Evolutionary conservation across 2,329 filamentous ascomycete species (phyloP).

Genomic region (Beauveria sp.): DNA sequence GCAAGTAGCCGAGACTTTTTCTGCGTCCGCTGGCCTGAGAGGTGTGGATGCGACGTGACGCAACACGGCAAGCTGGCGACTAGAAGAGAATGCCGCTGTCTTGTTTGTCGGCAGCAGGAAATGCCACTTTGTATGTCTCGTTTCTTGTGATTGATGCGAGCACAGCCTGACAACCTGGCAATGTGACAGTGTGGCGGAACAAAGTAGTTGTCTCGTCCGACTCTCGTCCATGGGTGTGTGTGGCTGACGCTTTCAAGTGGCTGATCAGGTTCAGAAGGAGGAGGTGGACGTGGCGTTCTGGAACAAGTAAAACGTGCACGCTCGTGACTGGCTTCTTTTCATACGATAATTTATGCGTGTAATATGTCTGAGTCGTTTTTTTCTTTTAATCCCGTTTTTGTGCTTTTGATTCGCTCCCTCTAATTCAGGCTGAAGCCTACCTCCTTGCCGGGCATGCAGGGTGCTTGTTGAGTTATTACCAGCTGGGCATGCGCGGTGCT

Average conservation of each 20-base stretch:
- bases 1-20: neutral
- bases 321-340: neutral
- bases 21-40: too few species aligned
- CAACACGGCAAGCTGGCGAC: neutral
- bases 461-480: too few species aligned
- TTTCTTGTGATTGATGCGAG: too few species aligned
- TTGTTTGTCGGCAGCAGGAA: too few species aligned
- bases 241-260: neutral
- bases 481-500: neutral
- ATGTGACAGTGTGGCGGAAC: too few species aligned
- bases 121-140: too few species aligned
- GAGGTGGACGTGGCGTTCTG: neutral
- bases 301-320: constrained; percentile 4
- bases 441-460: too few species aligned
- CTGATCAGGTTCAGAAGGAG: neutral
- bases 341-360: neutral
- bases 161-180: too few species aligned
- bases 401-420: neutral
- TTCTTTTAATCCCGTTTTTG: neutral
- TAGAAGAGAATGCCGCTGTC: too few species aligned
- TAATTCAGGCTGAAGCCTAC: neutral
- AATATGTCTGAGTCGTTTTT: neutral
- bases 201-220: too few species aligned
- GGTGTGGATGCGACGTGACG: too few species aligned
- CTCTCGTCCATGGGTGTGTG: neutral